Evolutionary conservation across 257 asterid species (phyloP).

Genomic region (Solanum bukasovii): DNA sequence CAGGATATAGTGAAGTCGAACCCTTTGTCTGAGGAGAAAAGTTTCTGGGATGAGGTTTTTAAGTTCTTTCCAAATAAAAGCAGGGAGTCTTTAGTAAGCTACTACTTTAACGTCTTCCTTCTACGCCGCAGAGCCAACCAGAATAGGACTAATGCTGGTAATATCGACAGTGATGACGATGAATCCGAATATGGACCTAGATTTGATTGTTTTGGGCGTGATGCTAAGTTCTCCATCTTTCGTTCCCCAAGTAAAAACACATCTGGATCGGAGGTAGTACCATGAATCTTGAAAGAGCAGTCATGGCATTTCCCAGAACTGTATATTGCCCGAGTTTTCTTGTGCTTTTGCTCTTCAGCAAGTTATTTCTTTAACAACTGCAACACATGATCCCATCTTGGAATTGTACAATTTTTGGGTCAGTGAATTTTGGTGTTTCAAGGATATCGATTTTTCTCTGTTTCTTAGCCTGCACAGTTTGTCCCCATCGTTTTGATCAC

Average conservation of each 20-base stretch:
- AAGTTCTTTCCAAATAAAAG: constrained; percentile 15
- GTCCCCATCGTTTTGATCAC: neutral
- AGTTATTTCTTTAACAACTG: neutral
- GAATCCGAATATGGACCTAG: constrained; percentile 3
- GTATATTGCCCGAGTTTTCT: constrained; percentile 30
- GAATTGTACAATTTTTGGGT: neutral
- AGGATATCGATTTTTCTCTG: neutral
- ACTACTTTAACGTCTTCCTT: constrained; percentile 29
- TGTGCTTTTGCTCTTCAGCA: constrained; percentile 1
- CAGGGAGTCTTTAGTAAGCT: constrained; percentile 13
- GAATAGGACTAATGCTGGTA: constrained; percentile 38
- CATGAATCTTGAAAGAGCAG: neutral
- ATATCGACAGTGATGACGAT: constrained; percentile 73
- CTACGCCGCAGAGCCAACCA: constrained; percentile 48
- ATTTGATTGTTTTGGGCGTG: constrained; percentile 28
- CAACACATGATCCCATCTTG: neutral
- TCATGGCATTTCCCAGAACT: neutral
- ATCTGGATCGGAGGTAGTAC: constrained; percentile 13
- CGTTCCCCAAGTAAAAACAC: constrained; percentile 55
- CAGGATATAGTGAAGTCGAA: constrained; percentile 20
- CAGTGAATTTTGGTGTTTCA: neutral
- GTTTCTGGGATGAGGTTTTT: constrained; percentile 30
- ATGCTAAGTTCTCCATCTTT: constrained; percentile 42
- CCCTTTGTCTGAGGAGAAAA: constrained; percentile 1
- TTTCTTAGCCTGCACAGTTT: neutral